phyloP scores from a whole-genome alignment of 306 rosid genomes.

The Trifolium dubium region DNA sequence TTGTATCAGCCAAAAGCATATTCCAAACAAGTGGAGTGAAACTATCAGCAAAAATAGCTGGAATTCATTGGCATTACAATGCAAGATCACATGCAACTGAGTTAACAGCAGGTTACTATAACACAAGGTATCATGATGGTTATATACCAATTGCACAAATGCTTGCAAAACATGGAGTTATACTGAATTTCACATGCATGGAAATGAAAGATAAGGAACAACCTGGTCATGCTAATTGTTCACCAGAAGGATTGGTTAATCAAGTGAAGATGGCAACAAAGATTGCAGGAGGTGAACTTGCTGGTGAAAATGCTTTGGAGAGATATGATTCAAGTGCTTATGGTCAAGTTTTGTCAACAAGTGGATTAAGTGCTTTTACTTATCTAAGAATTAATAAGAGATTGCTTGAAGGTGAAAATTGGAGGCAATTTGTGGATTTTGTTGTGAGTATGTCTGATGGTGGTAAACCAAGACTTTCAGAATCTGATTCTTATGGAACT shows the following conservation, averaged over 20 bases:
- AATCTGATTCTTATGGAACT: slow-evolving; percentile 57
- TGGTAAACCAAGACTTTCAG: slow-evolving; percentile 55
- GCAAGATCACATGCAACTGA: slow-evolving; percentile 89
- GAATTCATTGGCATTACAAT: slow-evolving; percentile 92
- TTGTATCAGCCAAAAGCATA: slow-evolving; percentile 69
- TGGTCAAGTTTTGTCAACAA: slow-evolving; percentile 71
- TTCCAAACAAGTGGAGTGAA: slow-evolving; percentile 70
- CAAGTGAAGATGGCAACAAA: slow-evolving; percentile 77
- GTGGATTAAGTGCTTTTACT: slow-evolving; percentile 80
- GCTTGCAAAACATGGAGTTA: slow-evolving; percentile 67
- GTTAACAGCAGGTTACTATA: slow-evolving; percentile 87
- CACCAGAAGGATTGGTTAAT: slow-evolving; percentile 82
- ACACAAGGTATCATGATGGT: slow-evolving; percentile 70
- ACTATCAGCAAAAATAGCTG: slow-evolving; percentile 84
- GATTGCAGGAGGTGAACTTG: slow-evolving; percentile 67
- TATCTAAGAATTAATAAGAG: slow-evolving; percentile 84
- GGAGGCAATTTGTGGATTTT: slow-evolving; percentile 79
- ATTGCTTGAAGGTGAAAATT: slow-evolving; percentile 73
- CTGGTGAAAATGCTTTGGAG: slow-evolving; percentile 94
- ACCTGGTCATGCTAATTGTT: slow-evolving; percentile 70
- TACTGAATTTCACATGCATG: slow-evolving; percentile 92
- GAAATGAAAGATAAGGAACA: slow-evolving; percentile 87
- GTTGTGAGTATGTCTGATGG: slow-evolving; percentile 76
- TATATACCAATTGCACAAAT: slow-evolving; percentile 68
- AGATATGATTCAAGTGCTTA: slow-evolving; percentile 80